Evolutionary conservation across 2,329 filamentous ascomycete species (phyloP).

Genomic region (Pyricularia grisea): DNA sequence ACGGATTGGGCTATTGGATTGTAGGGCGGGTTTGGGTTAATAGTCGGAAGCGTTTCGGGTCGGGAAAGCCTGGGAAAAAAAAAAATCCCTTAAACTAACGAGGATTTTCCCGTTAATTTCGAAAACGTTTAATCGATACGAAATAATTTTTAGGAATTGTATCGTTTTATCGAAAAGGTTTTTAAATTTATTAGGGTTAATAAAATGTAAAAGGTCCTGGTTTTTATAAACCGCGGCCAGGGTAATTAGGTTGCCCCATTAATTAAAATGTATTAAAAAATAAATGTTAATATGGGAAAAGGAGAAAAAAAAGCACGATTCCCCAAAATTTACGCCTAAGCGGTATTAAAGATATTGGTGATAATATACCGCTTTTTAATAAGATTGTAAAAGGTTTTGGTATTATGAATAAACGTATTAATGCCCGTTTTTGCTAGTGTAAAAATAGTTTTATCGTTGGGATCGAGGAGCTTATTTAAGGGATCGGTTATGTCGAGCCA

Average conservation of each 20-base stretch:
- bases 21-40: too few relatives aligned
- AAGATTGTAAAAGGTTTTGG: too few relatives aligned
- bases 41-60: too few relatives aligned
- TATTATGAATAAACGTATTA: too few relatives aligned
- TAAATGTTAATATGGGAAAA: too few relatives aligned
- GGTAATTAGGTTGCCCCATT: slow-evolving; percentile 96
- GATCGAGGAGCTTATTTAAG: not conserved
- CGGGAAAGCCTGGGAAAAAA: too few relatives aligned
- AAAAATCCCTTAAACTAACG: slow-evolving; percentile 33
- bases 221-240: slow-evolving; percentile 73
- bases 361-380: too few relatives aligned
- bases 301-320: too few relatives aligned
- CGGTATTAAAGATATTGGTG: too few relatives aligned
- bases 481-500: slow-evolving; percentile 15
- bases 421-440: too few relatives aligned
- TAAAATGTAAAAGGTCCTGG: slow-evolving; percentile 44
- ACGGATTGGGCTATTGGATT: too few relatives aligned
- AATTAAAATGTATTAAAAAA: slow-evolving; percentile 42
- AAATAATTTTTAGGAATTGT: slow-evolving; percentile 59
- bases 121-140: slow-evolving; percentile 67
- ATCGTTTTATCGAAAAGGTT: slow-evolving; percentile 66
- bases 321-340: too few relatives aligned
- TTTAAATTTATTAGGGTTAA: slow-evolving; percentile 46
- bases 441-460: slow-evolving; percentile 28
- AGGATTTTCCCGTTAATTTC: slow-evolving; percentile 67